Conservation (phyloP, 2,329 filamentous ascomycete species). For the Monosporascus sp. region DNA sequence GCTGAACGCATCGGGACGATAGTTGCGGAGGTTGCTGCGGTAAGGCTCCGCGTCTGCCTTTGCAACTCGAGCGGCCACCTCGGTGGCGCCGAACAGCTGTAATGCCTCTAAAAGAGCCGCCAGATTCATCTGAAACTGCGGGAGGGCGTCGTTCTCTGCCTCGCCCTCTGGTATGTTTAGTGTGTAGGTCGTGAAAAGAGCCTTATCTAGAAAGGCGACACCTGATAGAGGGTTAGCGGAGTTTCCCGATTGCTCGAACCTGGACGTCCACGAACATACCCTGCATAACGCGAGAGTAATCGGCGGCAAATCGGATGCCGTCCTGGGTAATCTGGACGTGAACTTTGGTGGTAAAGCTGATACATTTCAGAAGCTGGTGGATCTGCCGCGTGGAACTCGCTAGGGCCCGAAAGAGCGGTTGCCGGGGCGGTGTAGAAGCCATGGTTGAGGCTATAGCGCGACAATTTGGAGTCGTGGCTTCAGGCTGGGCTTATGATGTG, state of each 20-base stretch:
- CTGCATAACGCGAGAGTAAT: slow-evolving; percentile 89
- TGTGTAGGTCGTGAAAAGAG: slow-evolving; percentile 80
- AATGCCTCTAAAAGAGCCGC: slow-evolving; percentile 85
- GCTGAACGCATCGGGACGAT: slow-evolving; percentile 71
- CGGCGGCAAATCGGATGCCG: slow-evolving; percentile 80
- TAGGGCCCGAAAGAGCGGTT: slow-evolving; percentile 66
- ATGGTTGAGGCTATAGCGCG: slow-evolving; percentile 16
- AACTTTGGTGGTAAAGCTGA: slow-evolving; percentile 53
- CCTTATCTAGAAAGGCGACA: slow-evolving; percentile 79
- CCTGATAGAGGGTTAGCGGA: slow-evolving; percentile 36
- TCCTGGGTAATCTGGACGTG: slow-evolving; percentile 73
- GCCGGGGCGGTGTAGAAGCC: slow-evolving; percentile 21
- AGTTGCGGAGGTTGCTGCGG: slow-evolving; percentile 56
- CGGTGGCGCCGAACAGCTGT: slow-evolving; percentile 89
- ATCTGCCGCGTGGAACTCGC: slow-evolving; percentile 74
- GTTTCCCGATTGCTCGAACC: slow-evolving; percentile 7
- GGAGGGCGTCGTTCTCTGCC: slow-evolving; percentile 41
- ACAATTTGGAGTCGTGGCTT: slow-evolving; percentile 1
- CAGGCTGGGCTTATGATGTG: slow-evolving; percentile 1
- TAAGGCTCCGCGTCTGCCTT: slow-evolving; percentile 57
- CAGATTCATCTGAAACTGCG: slow-evolving; percentile 82
- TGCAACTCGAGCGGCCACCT: slow-evolving; percentile 53
- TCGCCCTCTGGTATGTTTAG: slow-evolving; percentile 48
- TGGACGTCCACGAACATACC: slow-evolving; percentile 43
- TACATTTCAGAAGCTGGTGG: slow-evolving; percentile 56